Evolutionary conservation across 1,284 basidiomycete genomes (phyloP).

Genomic region (Fomitiporia mediterranea): DNA sequence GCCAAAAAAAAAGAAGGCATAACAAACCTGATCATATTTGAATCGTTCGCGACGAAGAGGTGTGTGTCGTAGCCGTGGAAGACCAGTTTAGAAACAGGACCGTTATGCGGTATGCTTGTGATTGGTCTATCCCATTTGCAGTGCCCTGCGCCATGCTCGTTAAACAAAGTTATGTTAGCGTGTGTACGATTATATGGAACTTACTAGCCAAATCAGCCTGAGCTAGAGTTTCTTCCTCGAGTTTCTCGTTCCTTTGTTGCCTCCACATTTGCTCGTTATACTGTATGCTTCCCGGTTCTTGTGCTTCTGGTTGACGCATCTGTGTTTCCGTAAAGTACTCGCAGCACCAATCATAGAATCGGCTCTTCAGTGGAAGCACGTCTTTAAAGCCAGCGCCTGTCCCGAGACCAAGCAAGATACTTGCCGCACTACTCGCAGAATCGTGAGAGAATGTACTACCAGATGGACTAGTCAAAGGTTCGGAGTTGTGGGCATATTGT

Average conservation of each 20-base stretch:
- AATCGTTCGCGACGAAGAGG: slow-evolving; percentile 81
- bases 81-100: slow-evolving; percentile 72
- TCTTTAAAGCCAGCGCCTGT: slow-evolving; percentile 69
- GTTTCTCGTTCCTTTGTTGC: slow-evolving; percentile 84
- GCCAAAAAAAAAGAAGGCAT: slow-evolving; percentile 11
- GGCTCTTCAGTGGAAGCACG: slow-evolving; percentile 83
- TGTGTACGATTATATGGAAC: slow-evolving; percentile 24
- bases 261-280: slow-evolving; percentile 98
- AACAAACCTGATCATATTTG: slow-evolving; percentile 81
- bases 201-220: slow-evolving; percentile 71
- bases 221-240: slow-evolving; percentile 65
- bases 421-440: slow-evolving; percentile 44
- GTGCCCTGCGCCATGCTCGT: slow-evolving; percentile 31
- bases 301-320: slow-evolving; percentile 95
- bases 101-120: slow-evolving; percentile 65
- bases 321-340: slow-evolving; percentile 99
- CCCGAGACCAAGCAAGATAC: slow-evolving; percentile 66
- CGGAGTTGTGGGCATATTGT: slow-evolving; percentile 24
- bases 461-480: slow-evolving; percentile 55
- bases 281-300: slow-evolving; percentile 90
- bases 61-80: slow-evolving; percentile 95
- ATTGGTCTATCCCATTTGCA: slow-evolving; percentile 80
- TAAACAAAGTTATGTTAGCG: not conserved
- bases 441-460: slow-evolving; percentile 72
- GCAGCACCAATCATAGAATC: slow-evolving; percentile 93